Evolutionary conservation across 805 yeast species (phyloP).

Genomic region (Candida koratica): DNA sequence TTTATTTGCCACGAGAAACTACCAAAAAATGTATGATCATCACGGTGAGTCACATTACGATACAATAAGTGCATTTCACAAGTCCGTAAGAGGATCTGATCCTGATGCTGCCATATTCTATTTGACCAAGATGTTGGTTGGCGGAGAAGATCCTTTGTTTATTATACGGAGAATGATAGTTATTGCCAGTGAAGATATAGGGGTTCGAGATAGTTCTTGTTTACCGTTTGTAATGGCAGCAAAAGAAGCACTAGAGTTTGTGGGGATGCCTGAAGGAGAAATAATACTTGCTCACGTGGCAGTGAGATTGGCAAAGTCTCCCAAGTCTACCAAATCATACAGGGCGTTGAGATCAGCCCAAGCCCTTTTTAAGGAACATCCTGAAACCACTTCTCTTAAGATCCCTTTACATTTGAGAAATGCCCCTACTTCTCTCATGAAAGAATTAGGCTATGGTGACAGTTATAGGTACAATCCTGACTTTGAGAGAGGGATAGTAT

Average conservation of each 20-base stretch:
- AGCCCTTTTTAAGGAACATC: constrained; percentile 50
- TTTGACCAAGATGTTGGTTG: constrained; percentile 79
- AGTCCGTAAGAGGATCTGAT: constrained; percentile 83
- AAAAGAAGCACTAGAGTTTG: constrained; percentile 79
- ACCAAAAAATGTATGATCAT: constrained; percentile 66
- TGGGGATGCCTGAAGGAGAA: constrained; percentile 95
- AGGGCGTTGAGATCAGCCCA: constrained; percentile 74
- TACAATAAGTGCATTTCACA: constrained; percentile 92
- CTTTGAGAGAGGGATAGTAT: constrained; percentile 64
- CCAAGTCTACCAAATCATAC: constrained; percentile 82
- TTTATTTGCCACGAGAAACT: constrained; percentile 40
- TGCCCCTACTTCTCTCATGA: constrained; percentile 92
- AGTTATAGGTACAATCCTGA: constrained; percentile 89
- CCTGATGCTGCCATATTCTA: constrained; percentile 89
- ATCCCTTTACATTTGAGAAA: constrained; percentile 84
- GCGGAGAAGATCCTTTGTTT: constrained; percentile 92
- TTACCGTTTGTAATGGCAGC: constrained; percentile 84
- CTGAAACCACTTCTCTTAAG: constrained; percentile 56
- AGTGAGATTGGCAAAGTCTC: constrained; percentile 80
- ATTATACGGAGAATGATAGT: constrained; percentile 88
- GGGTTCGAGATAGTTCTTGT: constrained; percentile 76
- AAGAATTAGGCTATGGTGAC: constrained; percentile 78
- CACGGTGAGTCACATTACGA: constrained; percentile 94
- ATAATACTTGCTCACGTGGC: constrained; percentile 88
- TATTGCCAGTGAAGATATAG: constrained; percentile 94